These are phyloP conservation scores for Alliaria petiolata DNA, from an alignment of 345 rosid genomes.

Conservation along the genomic window DNA sequence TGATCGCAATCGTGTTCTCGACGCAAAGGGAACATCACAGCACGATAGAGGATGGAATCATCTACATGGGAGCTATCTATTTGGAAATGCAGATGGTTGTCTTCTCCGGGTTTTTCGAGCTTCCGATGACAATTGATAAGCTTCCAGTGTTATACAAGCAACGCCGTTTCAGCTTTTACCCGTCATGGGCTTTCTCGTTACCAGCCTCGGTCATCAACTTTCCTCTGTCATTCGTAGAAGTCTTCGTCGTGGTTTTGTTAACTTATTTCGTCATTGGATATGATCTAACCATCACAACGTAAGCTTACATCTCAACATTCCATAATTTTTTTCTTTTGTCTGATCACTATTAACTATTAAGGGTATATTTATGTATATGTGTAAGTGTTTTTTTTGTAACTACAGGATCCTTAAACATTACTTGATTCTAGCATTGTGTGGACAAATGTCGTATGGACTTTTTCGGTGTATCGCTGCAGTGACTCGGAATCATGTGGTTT, in stretches of 20 bases:
- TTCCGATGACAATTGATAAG: conserved; percentile 64
- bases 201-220: conserved; percentile 54
- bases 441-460: conserved; percentile 41
- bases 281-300: conserved; percentile 48
- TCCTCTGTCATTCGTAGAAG: conserved; percentile 57
- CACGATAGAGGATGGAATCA: conserved; percentile 31
- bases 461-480: conserved; percentile 46
- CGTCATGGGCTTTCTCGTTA: conserved; percentile 61
- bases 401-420: conserved; percentile 44
- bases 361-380: background rate
- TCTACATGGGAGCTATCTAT: conserved; percentile 54
- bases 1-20: conserved; percentile 14
- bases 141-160: conserved; percentile 82
- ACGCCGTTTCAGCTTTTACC: conserved; percentile 56
- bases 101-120: conserved; percentile 52
- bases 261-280: conserved; percentile 59
- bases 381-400: background rate
- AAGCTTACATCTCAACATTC: background rate
- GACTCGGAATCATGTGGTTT: conserved; percentile 40
- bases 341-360: background rate
- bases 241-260: conserved; percentile 41
- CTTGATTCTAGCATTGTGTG: conserved; percentile 32
- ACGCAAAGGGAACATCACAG: conserved; percentile 16
- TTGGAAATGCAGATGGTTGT: conserved; percentile 42
- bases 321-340: background rate